These are phyloP conservation scores for Coemansia sp. DNA, from an alignment of 192 early-diverging fungal genomes.

Conservation along the genomic window DNA sequence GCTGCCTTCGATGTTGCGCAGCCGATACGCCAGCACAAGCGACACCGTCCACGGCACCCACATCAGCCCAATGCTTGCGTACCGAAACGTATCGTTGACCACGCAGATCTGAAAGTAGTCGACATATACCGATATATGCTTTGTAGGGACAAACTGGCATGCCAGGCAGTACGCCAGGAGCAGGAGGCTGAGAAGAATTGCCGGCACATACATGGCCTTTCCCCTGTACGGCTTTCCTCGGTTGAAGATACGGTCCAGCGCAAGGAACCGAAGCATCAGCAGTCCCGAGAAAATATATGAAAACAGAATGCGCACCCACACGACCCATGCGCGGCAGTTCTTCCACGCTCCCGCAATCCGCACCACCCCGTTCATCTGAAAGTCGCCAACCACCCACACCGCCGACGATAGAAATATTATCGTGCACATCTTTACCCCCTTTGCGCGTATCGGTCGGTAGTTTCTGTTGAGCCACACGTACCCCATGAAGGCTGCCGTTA, in stretches of 20 bases:
- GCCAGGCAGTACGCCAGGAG: slow-evolving; percentile 24
- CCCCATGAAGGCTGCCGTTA: slow-evolving; percentile 19
- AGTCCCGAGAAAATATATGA: slow-evolving; percentile 19
- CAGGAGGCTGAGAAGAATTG: slow-evolving; percentile 1
- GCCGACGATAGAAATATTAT: slow-evolving; percentile 19
- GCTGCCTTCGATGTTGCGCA: slow-evolving; percentile 44
- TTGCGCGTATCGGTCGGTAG: slow-evolving; percentile 34
- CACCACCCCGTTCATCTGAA: slow-evolving; percentile 27
- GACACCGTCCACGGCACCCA: slow-evolving; percentile 20
- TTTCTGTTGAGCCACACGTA: slow-evolving; percentile 25
- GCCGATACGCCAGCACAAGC: not conserved
- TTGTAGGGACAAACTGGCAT: slow-evolving; percentile 15
- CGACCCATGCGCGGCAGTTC: slow-evolving; percentile 29
- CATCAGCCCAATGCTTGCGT: slow-evolving; percentile 24
- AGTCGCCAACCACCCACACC: slow-evolving; percentile 20
- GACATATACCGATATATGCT: slow-evolving; percentile 14
- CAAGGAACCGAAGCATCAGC: slow-evolving; percentile 24
- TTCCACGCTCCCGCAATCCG: slow-evolving; percentile 15
- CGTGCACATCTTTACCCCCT: slow-evolving; percentile 24
- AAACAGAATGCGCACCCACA: slow-evolving; percentile 32
- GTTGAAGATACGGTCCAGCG: slow-evolving; percentile 32
- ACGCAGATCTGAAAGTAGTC: slow-evolving; percentile 18
- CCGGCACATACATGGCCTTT: slow-evolving; percentile 18
- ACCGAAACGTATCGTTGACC: slow-evolving; percentile 19
- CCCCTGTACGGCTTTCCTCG: slow-evolving; percentile 33